phyloP scores from a whole-genome alignment of 257 asterid species.

The Solanum chmielewskii region DNA sequence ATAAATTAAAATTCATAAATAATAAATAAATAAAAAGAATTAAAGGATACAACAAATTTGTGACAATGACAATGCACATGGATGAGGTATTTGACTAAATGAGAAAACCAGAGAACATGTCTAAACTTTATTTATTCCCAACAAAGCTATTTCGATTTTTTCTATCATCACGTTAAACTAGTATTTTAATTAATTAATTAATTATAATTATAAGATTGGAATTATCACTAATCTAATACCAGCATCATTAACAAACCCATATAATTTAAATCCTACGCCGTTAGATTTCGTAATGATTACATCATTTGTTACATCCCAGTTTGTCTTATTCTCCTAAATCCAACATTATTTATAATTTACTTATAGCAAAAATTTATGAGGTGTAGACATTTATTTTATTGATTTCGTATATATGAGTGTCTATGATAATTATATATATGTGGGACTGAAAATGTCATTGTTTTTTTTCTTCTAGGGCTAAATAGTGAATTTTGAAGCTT shows the following conservation, averaged over 20 bases:
- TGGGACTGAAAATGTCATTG: too few relatives aligned
- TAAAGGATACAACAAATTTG: not conserved
- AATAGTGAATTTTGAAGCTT: too few relatives aligned
- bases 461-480: not conserved
- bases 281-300: not conserved
- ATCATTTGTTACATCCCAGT: not conserved
- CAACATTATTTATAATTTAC: not conserved
- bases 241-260: not conserved
- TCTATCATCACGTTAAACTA: not conserved
- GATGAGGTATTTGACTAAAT: constrained; percentile 25
- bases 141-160: constrained; percentile 13
- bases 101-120: constrained; percentile 15
- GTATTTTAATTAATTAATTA: not conserved
- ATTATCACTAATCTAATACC: not conserved
- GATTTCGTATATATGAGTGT: not conserved
- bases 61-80: constrained; percentile 30
- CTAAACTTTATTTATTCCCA: constrained; percentile 15
- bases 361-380: too few relatives aligned
- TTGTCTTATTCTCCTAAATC: not conserved
- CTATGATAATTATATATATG: too few relatives aligned
- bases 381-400: not conserved
- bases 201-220: not conserved
- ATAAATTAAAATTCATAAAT: not conserved
- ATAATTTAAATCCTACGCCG: not conserved
- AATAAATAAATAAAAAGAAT: not conserved